Evolutionary conservation across 2,329 filamentous ascomycete genomes (phyloP).

Genomic region (Colletotrichum aenigma): DNA sequence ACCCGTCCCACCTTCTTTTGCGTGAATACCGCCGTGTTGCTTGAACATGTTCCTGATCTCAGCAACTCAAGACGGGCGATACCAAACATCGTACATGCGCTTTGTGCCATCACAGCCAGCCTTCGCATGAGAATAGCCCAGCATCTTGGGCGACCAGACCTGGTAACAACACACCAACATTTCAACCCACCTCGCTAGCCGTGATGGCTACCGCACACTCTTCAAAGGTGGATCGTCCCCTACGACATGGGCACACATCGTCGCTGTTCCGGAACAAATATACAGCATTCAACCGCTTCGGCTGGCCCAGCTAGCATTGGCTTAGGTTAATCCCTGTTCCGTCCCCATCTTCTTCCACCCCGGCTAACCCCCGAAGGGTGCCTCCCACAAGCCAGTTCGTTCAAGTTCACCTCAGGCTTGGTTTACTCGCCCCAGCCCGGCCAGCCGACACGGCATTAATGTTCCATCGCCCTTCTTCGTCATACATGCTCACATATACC

Average conservation of each 20-base stretch:
- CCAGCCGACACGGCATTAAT: constrained; percentile 16
- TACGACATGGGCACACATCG: background rate
- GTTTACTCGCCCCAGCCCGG: background rate
- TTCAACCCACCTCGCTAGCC: background rate
- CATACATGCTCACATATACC: background rate
- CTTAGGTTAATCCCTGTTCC: background rate
- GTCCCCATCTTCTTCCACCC: background rate
- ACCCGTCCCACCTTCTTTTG: background rate
- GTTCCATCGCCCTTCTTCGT: constrained; percentile 4
- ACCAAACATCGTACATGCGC: background rate
- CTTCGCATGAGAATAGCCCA: background rate
- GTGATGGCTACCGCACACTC: background rate
- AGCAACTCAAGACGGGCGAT: background rate
- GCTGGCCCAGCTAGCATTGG: background rate
- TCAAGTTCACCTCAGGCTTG: background rate
- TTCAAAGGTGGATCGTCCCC: background rate
- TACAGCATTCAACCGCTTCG: background rate
- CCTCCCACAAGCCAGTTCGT: background rate
- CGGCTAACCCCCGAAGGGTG: background rate
- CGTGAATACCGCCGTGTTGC: no score
- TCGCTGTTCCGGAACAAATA: background rate
- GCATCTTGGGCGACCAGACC: background rate
- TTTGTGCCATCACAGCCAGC: background rate
- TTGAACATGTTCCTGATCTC: background rate
- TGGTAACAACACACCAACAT: background rate